Conservation (phyloP, 176 grass and related monocot genomes). For the Thinopyrum elongatum region DNA sequence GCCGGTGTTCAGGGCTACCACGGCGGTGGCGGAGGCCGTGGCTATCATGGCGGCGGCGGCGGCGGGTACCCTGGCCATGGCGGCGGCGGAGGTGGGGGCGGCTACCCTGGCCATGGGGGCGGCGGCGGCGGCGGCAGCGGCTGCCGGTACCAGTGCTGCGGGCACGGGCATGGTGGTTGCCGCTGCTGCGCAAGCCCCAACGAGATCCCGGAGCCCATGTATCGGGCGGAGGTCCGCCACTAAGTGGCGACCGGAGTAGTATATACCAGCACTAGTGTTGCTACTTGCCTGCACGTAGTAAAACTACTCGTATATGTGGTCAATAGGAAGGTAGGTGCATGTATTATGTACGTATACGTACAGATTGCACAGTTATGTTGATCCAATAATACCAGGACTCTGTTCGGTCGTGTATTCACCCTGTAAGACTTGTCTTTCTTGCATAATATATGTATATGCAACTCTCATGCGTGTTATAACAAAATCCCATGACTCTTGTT, state of each 20-base stretch:
- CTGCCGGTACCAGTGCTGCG: slow-evolving; percentile 33
- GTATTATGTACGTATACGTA: no score
- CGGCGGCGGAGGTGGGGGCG: background rate
- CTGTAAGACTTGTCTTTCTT: no score
- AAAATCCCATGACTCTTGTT: no score
- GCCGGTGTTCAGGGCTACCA: slow-evolving; percentile 16
- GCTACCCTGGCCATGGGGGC: slow-evolving; percentile 25
- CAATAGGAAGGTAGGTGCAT: no score
- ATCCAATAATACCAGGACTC: no score
- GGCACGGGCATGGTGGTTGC: slow-evolving; percentile 41
- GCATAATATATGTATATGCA: no score
- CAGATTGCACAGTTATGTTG: no score
- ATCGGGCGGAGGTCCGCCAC: slow-evolving; percentile 39
- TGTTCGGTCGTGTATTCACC: no score
- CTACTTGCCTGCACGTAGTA: no score
- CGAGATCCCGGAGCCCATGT: slow-evolving; percentile 55
- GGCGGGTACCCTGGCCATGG: background rate
- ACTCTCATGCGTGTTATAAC: no score
- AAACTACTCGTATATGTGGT: no score
- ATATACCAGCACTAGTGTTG: no score
- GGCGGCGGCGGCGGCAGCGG: background rate
- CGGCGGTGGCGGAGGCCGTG: background rate
- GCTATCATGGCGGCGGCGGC: background rate
- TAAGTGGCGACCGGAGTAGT: background rate
- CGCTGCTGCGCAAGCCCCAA: slow-evolving; percentile 47